Evolutionary conservation across 768 basidiomycete species (phyloP).

Genomic region (Trametes elegans): DNA sequence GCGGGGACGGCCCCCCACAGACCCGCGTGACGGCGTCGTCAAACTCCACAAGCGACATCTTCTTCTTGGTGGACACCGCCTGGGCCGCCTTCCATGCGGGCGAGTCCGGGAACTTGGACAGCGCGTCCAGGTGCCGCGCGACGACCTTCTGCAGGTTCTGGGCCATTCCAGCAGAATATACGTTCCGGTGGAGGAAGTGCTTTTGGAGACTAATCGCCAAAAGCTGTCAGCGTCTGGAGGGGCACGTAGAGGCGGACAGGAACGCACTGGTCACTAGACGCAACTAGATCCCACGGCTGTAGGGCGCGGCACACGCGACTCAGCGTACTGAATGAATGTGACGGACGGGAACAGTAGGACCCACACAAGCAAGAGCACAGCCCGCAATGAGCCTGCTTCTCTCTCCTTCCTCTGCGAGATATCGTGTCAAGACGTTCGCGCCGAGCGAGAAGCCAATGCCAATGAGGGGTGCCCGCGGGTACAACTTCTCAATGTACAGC

Average conservation of each 20-base stretch:
- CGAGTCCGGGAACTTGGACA: slow-evolving; percentile 52
- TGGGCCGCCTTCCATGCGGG: slow-evolving; percentile 47
- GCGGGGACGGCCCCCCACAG: slow-evolving; percentile 57
- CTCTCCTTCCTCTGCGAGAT: slow-evolving; percentile 80
- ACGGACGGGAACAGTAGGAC: slow-evolving; percentile 32
- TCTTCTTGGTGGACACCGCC: slow-evolving; percentile 45
- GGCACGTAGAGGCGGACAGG: slow-evolving; percentile 8
- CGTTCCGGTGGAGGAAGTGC: slow-evolving; percentile 52
- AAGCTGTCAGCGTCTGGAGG: slow-evolving; percentile 12
- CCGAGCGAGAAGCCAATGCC: slow-evolving; percentile 94
- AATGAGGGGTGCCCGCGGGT: slow-evolving; percentile 78
- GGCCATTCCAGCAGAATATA: slow-evolving; percentile 82
- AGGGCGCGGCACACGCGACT: slow-evolving; percentile 8
- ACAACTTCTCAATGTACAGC: slow-evolving; percentile 66
- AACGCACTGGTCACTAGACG: slow-evolving; percentile 31
- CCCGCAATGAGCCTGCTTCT: slow-evolving; percentile 60
- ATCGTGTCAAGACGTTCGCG: slow-evolving; percentile 86
- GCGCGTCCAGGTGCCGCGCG: slow-evolving; percentile 44
- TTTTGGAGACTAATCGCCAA: slow-evolving; percentile 45
- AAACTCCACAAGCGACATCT: slow-evolving; percentile 54
- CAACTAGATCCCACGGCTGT: slow-evolving; percentile 50
- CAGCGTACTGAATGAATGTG: slow-evolving; percentile 1
- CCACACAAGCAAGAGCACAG: slow-evolving; percentile 72
- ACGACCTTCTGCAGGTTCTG: slow-evolving; percentile 63
- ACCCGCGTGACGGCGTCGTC: slow-evolving; percentile 65